These are phyloP conservation scores for Kodamaea ohmeri DNA, from an alignment of 1,139 yeast genomes.

Conservation along the genomic window DNA sequence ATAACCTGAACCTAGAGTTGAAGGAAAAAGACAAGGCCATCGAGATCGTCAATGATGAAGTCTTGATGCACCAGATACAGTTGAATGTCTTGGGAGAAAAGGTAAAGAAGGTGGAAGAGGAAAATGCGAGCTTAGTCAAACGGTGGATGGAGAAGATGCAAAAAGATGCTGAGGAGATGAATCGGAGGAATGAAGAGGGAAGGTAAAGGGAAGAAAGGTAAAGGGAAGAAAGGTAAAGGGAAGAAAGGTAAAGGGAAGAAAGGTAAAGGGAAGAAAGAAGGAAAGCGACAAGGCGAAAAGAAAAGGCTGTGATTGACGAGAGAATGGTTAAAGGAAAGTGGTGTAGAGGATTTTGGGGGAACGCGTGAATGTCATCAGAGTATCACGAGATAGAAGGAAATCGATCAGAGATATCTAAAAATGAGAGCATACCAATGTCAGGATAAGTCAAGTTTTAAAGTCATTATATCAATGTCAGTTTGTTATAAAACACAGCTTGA, in stretches of 20 bases:
- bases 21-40: slow-evolving; percentile 54
- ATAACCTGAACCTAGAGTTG: slow-evolving; percentile 43
- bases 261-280: neutral
- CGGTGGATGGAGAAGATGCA: slow-evolving; percentile 62
- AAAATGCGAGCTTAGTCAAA: slow-evolving; percentile 52
- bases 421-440: too few relatives aligned
- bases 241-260: neutral
- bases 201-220: neutral
- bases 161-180: slow-evolving; percentile 58
- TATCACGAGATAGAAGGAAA: too few relatives aligned
- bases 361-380: too few relatives aligned
- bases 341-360: too few relatives aligned
- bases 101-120: slow-evolving; percentile 38
- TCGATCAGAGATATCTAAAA: too few relatives aligned
- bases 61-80: slow-evolving; percentile 67
- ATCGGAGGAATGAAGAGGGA: slow-evolving; percentile 18
- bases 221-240: neutral
- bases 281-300: neutral
- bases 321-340: too few relatives aligned
- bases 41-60: slow-evolving; percentile 68
- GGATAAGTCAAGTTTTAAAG: too few relatives aligned
- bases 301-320: too few relatives aligned
- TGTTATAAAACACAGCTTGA: too few relatives aligned
- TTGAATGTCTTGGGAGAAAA: slow-evolving; percentile 56
- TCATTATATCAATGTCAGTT: too few relatives aligned